These are phyloP conservation scores for Vitis cinerea DNA, from an alignment of 164 flowering plant genomes.

Conservation along the genomic window DNA sequence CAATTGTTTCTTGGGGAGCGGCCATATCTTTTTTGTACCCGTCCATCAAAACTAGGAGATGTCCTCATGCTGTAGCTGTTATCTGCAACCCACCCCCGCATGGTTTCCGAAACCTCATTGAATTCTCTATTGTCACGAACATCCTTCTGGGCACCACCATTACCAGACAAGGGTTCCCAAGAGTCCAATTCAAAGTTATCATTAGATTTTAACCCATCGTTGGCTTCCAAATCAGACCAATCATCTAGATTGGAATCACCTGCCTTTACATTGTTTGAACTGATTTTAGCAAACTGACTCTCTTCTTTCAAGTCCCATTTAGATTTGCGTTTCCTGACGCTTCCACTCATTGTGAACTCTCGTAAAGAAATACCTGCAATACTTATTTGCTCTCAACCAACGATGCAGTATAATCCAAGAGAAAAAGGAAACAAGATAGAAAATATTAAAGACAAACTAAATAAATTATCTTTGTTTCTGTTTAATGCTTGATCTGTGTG, in stretches of 20 bases:
- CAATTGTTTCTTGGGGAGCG: constrained; percentile 29
- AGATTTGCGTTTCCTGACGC: constrained; percentile 29
- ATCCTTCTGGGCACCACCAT: constrained; percentile 14
- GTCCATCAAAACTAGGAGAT: constrained; percentile 34
- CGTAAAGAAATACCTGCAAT: constrained; percentile 3
- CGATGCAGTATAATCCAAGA: constrained; percentile 1
- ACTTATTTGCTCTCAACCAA: constrained; percentile 5
- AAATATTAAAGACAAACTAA: neutral
- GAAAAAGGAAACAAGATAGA: neutral
- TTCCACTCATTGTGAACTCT: constrained; percentile 29
- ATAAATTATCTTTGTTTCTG: neutral
- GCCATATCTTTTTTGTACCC: constrained; percentile 22
- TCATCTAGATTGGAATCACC: constrained; percentile 14
- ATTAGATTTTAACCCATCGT: constrained; percentile 13
- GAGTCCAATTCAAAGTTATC: constrained; percentile 21
- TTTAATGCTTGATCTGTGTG: neutral
- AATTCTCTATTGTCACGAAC: constrained; percentile 12
- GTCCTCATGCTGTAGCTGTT: constrained; percentile 20
- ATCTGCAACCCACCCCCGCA: constrained; percentile 15
- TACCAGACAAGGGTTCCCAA: constrained; percentile 17
- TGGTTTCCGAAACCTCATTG: constrained; percentile 8
- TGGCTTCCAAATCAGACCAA: constrained; percentile 18
- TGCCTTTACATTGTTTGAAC: constrained; percentile 19
- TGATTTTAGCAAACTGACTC: constrained; percentile 9
- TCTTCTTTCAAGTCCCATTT: constrained; percentile 39